Evolutionary conservation across 768 basidiomycete species (phyloP).

Genomic region (Serendipita vermifera): DNA sequence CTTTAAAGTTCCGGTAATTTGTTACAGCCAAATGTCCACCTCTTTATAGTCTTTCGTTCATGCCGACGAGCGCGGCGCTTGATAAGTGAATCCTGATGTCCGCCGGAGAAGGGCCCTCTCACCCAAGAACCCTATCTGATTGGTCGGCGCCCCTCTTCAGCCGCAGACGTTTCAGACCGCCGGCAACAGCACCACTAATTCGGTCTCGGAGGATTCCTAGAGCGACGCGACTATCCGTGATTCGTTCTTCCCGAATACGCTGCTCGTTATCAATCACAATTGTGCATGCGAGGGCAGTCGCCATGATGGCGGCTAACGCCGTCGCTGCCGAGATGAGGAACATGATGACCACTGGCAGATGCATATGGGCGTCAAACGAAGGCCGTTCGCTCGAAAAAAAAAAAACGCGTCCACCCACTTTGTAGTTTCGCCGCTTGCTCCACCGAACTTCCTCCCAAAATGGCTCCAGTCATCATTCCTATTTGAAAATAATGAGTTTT

Average conservation of each 20-base stretch:
- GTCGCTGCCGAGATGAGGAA: slow-evolving; percentile 81
- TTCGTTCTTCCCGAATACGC: slow-evolving; percentile 49
- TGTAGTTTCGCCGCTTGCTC: slow-evolving; percentile 76
- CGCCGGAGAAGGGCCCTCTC: not conserved
- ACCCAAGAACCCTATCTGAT: not conserved
- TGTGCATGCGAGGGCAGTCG: slow-evolving; percentile 44
- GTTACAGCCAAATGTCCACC: too few species aligned
- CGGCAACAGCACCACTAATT: not conserved
- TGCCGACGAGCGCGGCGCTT: not conserved
- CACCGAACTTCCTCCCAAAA: slow-evolving; percentile 74
- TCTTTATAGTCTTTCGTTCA: too few species aligned
- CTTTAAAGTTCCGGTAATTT: too few species aligned
- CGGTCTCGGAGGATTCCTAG: slow-evolving; percentile 23
- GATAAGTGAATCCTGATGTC: not conserved
- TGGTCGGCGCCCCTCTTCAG: not conserved
- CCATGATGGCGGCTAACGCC: slow-evolving; percentile 52
- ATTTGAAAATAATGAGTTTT: not conserved
- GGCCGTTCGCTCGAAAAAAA: not conserved
- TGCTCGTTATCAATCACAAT: slow-evolving; percentile 58
- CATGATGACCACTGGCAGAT: slow-evolving; percentile 60
- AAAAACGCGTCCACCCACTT: slow-evolving; percentile 25
- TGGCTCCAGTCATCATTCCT: slow-evolving; percentile 88
- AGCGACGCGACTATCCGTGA: slow-evolving; percentile 28
- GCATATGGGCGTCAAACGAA: not conserved
- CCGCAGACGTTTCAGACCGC: not conserved